Evolutionary conservation across 495 filamentous ascomycete genomes (phyloP).

Genomic region (Trichocladium uniseriatum): DNA sequence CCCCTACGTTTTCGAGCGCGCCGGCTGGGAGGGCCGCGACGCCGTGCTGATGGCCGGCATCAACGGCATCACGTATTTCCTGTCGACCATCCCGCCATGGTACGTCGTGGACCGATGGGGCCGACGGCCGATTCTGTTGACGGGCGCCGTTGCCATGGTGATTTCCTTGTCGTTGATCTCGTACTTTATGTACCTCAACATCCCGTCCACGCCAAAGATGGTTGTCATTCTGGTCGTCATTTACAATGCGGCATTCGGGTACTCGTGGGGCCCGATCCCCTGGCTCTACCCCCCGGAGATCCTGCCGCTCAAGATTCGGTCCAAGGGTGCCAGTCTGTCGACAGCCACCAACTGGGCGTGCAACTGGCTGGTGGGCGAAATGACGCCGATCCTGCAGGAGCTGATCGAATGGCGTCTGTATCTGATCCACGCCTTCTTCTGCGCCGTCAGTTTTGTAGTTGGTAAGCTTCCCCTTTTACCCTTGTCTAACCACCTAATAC

Average conservation of each 20-base stretch:
- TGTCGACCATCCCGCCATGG: conserved; percentile 91
- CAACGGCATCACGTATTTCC: conserved; percentile 84
- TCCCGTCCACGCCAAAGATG: conserved; percentile 62
- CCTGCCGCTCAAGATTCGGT: conserved; percentile 89
- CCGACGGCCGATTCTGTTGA: conserved; percentile 79
- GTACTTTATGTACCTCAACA: conserved; percentile 88
- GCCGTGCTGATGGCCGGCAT: conserved; percentile 97
- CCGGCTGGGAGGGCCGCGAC: conserved; percentile 81
- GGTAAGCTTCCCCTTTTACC: conserved; percentile 52
- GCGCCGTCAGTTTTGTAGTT: conserved; percentile 88
- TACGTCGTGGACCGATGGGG: conserved; percentile 94
- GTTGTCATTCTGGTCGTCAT: conserved; percentile 95
- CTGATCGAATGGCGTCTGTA: conserved; percentile 89
- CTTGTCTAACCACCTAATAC: not conserved
- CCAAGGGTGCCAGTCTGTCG: conserved; percentile 93
- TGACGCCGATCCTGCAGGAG: conserved; percentile 88
- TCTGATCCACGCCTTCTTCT: conserved; percentile 93
- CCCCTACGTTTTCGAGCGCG: conserved; percentile 90
- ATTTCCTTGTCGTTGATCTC: conserved; percentile 86
- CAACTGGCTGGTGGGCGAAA: conserved; percentile 92
- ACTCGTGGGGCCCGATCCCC: conserved; percentile 97
- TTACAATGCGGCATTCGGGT: conserved; percentile 96
- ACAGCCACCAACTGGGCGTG: conserved; percentile 97
- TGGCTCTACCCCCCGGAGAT: conserved; percentile 99
- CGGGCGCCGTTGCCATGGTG: conserved; percentile 84